Evolutionary conservation across 768 basidiomycete genomes (phyloP), one percentile per base, ranked within the genome.

Genomic region (Amanita phalloides): DNA sequence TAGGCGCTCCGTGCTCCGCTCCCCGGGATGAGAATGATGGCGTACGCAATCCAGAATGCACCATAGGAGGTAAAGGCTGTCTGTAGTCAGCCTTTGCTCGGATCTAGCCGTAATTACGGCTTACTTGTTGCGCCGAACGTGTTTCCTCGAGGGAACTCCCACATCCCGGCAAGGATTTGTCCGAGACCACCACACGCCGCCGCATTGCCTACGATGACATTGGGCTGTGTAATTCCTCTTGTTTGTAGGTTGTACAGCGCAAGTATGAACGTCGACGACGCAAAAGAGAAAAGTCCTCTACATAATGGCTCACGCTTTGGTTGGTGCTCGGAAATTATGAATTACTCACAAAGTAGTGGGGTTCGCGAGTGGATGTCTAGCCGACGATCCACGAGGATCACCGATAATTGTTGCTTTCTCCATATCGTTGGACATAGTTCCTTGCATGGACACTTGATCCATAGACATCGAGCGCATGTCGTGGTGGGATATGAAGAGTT

Each of bases 141-240:
- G 54, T 82, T 81, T 0, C 76, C 77, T 13, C 68, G 62, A 4
- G 73, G 69, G 59, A 76, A 77, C 64, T 77, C 76, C 81, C 81
- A 84, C 78, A 85, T 83, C 51, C 85, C 86, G 13, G 84, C 84
- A 33, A 86, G 63, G 46, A 87, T 66, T 61, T 87, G 85, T 25
- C 69, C 77, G 21, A 86, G 76, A 53, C 86, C 85, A 28, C 85
- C 85, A 54, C 74, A 73, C 59, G 74, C 79, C 52, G 82, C 59
- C 9, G 84, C 82, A 81, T 86, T 84, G 37, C 83, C 86, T 42
- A 84, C 72, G 45, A 84, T 72, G 33, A 76, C 72, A 51, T 84
- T 83, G 48, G 81, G 78, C 1, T 55, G 57, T 14, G 54, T 48
- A 51, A 82, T 62, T 14, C 63, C 58, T 32, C 74, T 69, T 0